These are phyloP conservation scores for Pleurotus eryngii DNA, from an alignment of 768 basidiomycete species.

Conservation along the genomic window DNA sequence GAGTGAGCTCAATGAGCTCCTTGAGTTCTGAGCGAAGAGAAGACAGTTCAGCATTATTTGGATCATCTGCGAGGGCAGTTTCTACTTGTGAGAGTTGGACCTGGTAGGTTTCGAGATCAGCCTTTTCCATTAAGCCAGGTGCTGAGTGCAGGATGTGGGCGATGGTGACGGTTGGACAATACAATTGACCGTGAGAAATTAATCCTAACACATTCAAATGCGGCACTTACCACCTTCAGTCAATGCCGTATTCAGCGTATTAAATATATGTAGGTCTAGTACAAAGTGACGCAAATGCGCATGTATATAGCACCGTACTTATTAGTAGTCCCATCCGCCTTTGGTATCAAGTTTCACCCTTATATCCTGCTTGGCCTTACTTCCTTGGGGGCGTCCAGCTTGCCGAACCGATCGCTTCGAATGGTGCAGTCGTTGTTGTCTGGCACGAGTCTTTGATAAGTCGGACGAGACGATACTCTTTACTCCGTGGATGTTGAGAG, in stretches of 20 bases:
- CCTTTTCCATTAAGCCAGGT: slow-evolving; percentile 46
- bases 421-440: slow-evolving; percentile 74
- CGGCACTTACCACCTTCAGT: background rate
- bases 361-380: slow-evolving; percentile 80
- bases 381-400: slow-evolving; percentile 70
- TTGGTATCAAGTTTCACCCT: slow-evolving; percentile 57
- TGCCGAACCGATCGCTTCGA: slow-evolving; percentile 63
- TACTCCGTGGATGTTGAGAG: slow-evolving; percentile 43
- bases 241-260: too few relatives aligned
- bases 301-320: background rate
- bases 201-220: background rate
- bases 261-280: too few relatives aligned
- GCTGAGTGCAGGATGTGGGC: slow-evolving; percentile 6
- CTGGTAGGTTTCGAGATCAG: slow-evolving; percentile 87
- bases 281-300: too few relatives aligned
- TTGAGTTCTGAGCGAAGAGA: slow-evolving; percentile 74
- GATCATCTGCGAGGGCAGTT: slow-evolving; percentile 70
- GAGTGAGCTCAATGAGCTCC: slow-evolving; percentile 80
- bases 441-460: slow-evolving; percentile 53
- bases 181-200: background rate
- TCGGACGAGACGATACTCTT: slow-evolving; percentile 61
- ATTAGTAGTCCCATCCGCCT: slow-evolving; percentile 55
- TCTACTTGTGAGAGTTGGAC: slow-evolving; percentile 89
- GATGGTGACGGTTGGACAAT: slow-evolving; percentile 4
- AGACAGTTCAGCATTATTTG: slow-evolving; percentile 67